These are phyloP conservation scores for Fusarium newnesense DNA, from an alignment of 2,329 filamentous ascomycete genomes.

Conservation along the genomic window DNA sequence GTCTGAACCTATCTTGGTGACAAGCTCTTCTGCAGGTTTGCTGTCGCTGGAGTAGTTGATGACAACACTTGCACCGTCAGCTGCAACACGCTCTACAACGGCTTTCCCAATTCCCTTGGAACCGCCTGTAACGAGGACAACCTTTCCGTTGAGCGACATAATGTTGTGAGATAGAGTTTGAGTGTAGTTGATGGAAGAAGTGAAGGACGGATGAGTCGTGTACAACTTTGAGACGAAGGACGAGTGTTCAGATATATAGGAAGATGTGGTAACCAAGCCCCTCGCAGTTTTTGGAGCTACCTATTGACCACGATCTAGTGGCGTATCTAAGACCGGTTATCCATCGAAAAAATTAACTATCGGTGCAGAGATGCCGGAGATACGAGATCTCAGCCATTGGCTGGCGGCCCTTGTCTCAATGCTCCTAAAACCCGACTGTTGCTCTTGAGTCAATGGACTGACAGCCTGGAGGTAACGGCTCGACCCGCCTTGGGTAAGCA, in stretches of 20 bases:
- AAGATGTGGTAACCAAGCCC: not conserved
- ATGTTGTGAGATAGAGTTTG: fast-evolving
- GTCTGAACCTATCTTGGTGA: not conserved
- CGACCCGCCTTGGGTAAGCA: not conserved
- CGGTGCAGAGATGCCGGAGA: not conserved
- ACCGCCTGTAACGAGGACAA: not conserved
- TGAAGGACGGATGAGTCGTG: fast-evolving
- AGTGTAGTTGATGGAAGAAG: fast-evolving
- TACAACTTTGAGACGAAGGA: not conserved
- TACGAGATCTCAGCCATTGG: not conserved
- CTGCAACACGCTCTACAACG: not conserved
- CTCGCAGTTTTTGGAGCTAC: no score
- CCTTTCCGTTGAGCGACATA: constrained; percentile 3
- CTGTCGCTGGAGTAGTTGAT: constrained; percentile 9
- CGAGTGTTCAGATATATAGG: not conserved
- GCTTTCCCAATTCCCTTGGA: constrained; percentile 13
- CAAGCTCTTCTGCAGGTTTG: not conserved
- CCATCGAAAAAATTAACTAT: fast-evolving
- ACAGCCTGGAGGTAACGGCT: not conserved
- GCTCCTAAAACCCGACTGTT: not conserved
- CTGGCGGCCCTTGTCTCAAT: not conserved
- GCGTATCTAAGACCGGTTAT: not conserved
- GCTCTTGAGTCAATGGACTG: not conserved
- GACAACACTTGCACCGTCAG: constrained; percentile 5
- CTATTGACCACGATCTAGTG: no score